Evolutionary conservation across 2,329 filamentous ascomycete species (phyloP).

Genomic region (Zasmidium cellare): DNA sequence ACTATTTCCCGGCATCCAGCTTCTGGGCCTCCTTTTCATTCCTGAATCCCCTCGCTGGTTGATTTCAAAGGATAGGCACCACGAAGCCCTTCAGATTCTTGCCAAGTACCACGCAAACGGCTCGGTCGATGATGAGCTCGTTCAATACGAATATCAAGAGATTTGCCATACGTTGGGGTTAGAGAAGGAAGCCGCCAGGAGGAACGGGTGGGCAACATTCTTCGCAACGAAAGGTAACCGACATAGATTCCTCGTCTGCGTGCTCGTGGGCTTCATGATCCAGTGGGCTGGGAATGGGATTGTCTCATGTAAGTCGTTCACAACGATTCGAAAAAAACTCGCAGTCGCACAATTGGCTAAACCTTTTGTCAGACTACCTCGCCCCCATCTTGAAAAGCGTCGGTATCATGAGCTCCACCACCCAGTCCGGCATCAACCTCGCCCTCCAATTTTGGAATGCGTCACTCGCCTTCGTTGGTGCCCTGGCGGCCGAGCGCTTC

Average conservation of each 20-base stretch:
- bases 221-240: slow-evolving; percentile 27
- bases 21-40: slow-evolving; percentile 20
- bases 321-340: too few species aligned
- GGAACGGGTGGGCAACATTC: slow-evolving; percentile 15
- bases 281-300: slow-evolving; percentile 43
- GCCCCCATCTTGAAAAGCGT: slow-evolving; percentile 38
- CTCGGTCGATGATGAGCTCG: slow-evolving; percentile 49
- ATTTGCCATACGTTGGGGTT: slow-evolving; percentile 58
- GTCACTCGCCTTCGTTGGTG: slow-evolving; percentile 36
- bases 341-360: too few species aligned
- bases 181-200: slow-evolving; percentile 54
- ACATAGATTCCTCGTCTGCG: slow-evolving; percentile 38
- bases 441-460: slow-evolving; percentile 42
- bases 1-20: slow-evolving; percentile 21
- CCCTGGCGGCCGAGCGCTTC: slow-evolving; percentile 41
- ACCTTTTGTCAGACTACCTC: slow-evolving; percentile 12
- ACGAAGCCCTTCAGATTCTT: slow-evolving; percentile 33
- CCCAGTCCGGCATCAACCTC: slow-evolving; percentile 40
- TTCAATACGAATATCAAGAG: slow-evolving; percentile 61
- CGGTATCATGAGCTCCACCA: slow-evolving; percentile 36
- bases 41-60: slow-evolving; percentile 29
- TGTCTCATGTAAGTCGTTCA: slow-evolving; percentile 35
- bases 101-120: slow-evolving; percentile 48
- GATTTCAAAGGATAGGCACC: slow-evolving; percentile 18
- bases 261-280: slow-evolving; percentile 37